phyloP scores from a whole-genome alignment of 306 rosid species.

The Trichosanthes truncata region DNA sequence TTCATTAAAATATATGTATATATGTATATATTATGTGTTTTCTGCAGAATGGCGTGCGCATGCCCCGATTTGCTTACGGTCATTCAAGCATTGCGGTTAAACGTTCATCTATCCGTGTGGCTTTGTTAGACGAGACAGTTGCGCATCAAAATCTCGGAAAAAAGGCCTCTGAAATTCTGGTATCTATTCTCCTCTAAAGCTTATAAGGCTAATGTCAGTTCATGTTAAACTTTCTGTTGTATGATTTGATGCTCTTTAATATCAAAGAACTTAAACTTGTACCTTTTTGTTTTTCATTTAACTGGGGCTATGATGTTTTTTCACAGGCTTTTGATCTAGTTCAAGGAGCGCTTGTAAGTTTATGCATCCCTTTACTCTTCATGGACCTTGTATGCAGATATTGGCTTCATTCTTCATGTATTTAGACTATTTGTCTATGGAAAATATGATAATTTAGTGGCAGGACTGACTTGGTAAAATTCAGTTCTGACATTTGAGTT shows the following conservation, averaged over 20 bases:
- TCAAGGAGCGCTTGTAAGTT: slow-evolving; percentile 90
- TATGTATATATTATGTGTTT: neutral
- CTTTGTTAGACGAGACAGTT: slow-evolving; percentile 45
- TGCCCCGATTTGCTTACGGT: slow-evolving; percentile 25
- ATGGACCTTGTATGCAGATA: neutral
- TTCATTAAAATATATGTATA: no score
- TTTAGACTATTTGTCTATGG: neutral
- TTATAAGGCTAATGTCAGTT: neutral
- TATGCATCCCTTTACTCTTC: slow-evolving; percentile 7
- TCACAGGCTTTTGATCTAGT: slow-evolving; percentile 78
- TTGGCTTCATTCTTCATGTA: neutral
- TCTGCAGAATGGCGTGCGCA: slow-evolving; percentile 35
- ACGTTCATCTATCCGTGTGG: slow-evolving; percentile 30
- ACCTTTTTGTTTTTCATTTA: neutral
- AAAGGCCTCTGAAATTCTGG: slow-evolving; percentile 53
- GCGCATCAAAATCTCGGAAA: slow-evolving; percentile 23
- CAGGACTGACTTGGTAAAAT: neutral
- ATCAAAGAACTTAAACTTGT: neutral
- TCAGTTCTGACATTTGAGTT: neutral
- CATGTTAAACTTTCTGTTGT: neutral
- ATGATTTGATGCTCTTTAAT: neutral
- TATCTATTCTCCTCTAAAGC: slow-evolving; percentile 11
- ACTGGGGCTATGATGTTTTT: slow-evolving; percentile 4
- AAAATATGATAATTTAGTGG: neutral
- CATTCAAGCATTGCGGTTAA: slow-evolving; percentile 17